These are phyloP conservation scores for Hermanozyma aechmeae DNA, from an alignment of 805 yeast species.

Conservation along the genomic window DNA sequence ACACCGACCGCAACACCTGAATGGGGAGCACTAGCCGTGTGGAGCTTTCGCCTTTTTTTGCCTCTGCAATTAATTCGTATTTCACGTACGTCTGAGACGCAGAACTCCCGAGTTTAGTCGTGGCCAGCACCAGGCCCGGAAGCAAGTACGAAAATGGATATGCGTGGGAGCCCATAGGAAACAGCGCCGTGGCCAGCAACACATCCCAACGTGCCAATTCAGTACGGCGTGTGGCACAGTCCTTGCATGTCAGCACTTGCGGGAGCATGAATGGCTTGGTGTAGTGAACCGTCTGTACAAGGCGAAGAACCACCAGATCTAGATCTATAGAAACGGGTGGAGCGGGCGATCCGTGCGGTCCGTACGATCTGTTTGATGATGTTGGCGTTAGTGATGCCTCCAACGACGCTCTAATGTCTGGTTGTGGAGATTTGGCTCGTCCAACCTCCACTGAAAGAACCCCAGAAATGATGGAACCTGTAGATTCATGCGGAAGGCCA, in stretches of 20 bases:
- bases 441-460: slow-evolving; percentile 42
- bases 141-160: slow-evolving; percentile 87
- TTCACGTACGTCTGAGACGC: slow-evolving; percentile 43
- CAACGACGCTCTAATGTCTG: slow-evolving; percentile 1
- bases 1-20: slow-evolving; percentile 64
- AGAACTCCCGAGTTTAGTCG: slow-evolving; percentile 53
- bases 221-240: slow-evolving; percentile 46
- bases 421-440: not conserved
- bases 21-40: slow-evolving; percentile 48
- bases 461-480: slow-evolving; percentile 85
- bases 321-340: slow-evolving; percentile 39
- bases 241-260: slow-evolving; percentile 41
- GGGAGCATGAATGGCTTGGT: slow-evolving; percentile 60
- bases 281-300: slow-evolving; percentile 64
- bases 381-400: no score
- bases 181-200: slow-evolving; percentile 45
- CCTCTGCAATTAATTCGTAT: slow-evolving; percentile 68
- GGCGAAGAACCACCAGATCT: slow-evolving; percentile 48
- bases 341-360: slow-evolving; percentile 2
- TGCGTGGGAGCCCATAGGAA: slow-evolving; percentile 64
- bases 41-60: slow-evolving; percentile 20
- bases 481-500: slow-evolving; percentile 67
- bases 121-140: slow-evolving; percentile 83
- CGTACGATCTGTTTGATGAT: not conserved
- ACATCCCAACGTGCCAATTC: slow-evolving; percentile 87